Conservation (phyloP, 345 rosid genomes). For the Draba incana region DNA sequence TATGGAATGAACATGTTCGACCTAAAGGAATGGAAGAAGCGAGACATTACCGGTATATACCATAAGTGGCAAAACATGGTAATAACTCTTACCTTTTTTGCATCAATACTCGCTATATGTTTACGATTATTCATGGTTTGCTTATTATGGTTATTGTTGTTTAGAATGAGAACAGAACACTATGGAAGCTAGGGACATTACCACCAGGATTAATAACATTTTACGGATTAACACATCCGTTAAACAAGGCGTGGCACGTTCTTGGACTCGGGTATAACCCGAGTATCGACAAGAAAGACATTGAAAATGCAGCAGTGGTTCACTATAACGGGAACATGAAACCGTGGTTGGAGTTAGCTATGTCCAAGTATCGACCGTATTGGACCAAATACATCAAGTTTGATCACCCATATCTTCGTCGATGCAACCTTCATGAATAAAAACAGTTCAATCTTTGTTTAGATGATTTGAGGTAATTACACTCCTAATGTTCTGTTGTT, state of each 20-base stretch:
- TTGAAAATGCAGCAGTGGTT: conserved; percentile 87
- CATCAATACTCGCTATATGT: neutral
- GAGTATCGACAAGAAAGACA: conserved; percentile 73
- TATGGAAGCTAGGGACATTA: conserved; percentile 99
- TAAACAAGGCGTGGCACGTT: conserved; percentile 96
- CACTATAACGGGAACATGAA: conserved; percentile 99
- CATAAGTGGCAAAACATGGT: conserved; percentile 99
- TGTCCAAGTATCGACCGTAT: conserved; percentile 86
- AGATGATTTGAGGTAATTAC: conserved; percentile 37
- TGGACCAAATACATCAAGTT: conserved; percentile 93
- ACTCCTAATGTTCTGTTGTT: conserved; percentile 21
- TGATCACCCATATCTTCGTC: conserved; percentile 83
- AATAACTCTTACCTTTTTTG: conserved; percentile 17
- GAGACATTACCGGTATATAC: conserved; percentile 95
- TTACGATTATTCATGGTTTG: neutral
- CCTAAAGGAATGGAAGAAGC: conserved; percentile 86
- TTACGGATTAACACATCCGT: conserved; percentile 80
- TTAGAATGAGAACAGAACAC: conserved; percentile 91
- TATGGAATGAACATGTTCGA: conserved; percentile 99
- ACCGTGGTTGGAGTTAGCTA: conserved; percentile 98
- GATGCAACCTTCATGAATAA: conserved; percentile 78
- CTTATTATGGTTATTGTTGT: conserved; percentile 24
- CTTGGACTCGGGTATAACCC: conserved; percentile 98
- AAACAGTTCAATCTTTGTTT: conserved; percentile 19
- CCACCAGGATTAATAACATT: conserved; percentile 98